Base-by-base conservation (phyloP, 2,329 filamentous ascomycete genomes). In the Botryotinia globosa region DNA sequence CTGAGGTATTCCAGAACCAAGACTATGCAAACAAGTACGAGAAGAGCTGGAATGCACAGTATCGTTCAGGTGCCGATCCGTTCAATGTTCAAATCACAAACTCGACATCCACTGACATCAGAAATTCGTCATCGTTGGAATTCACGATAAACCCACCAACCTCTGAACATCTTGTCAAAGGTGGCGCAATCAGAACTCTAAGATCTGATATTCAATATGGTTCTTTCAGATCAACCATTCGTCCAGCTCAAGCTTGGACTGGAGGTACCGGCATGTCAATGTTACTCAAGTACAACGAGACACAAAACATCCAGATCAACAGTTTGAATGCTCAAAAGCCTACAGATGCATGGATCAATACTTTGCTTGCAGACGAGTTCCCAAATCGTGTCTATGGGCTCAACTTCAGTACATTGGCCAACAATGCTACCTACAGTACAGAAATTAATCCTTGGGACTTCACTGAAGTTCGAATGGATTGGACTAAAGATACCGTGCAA, bases 171-270 rank as follows among this genome's bases (percentile, higher is more conserved):
- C 54, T 85, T 0, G 83, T 85, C 25, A 78, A 80, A 32, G 85
- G 85, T 29, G 83, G 80, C 6, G 80, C 82, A 59, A 80, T 86
- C 61, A 80, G 82, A 42, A 85, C 83, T 7, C 73, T 79, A 42
- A 79, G 85, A 58, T 82, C 82, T 62, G 85, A 86, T 73, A 85
- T 86, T 34, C 81, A 84, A 48, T 84, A 84, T 80, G 85, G 85
- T 65, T 83, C 84, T 16, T 85, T 86, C 74, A 81, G 83, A 37
- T 79, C 82, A 1, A 80, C 82, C 32, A 81, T 85, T 78, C 81
- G 82, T 71, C 81, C 83, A 25, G 80, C 84, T 4, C 77, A 76
- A 42, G 76, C 76, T 32, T 80, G 78, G 45, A 76, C 77, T 10
- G 75, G 80, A 44, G 85, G 85, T 5, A 84, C 81, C 56, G 83